Evolutionary conservation across 768 basidiomycete species (phyloP).

Genomic region (Hysterangium stoloniferum): DNA sequence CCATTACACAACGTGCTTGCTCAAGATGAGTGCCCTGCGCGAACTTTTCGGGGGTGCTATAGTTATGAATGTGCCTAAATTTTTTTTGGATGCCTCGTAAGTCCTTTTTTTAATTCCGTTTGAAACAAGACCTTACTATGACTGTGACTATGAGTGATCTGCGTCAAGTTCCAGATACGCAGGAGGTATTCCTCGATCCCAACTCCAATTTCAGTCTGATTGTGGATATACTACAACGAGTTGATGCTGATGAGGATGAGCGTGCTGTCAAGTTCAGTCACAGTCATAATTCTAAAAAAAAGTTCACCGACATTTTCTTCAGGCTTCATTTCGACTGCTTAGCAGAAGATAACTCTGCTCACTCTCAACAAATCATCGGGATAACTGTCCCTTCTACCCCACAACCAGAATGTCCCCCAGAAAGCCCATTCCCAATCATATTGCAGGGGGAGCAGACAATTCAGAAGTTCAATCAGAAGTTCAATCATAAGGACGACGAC

Average conservation of each 20-base stretch:
- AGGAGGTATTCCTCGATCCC: conserved; percentile 83
- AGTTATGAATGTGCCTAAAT: conserved; percentile 41
- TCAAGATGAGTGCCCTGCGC: conserved; percentile 21
- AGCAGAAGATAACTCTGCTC: conserved; percentile 84
- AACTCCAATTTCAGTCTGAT: conserved; percentile 67
- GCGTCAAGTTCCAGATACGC: conserved; percentile 89
- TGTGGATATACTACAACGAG: conserved; percentile 75
- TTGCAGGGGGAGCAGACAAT: conserved; percentile 67
- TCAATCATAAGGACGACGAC: conserved; percentile 53
- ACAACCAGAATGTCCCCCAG: conserved; percentile 35
- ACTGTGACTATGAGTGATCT: conserved; percentile 33
- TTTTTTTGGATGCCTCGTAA: conserved; percentile 82
- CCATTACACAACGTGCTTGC: neutral
- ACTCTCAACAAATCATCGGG: conserved; percentile 36
- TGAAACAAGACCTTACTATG: neutral
- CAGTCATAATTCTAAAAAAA: neutral
- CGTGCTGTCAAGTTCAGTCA: conserved; percentile 52
- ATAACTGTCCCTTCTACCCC: conserved; percentile 27
- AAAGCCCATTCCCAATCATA: conserved; percentile 50
- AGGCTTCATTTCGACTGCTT: conserved; percentile 90
- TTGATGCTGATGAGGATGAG: conserved; percentile 47
- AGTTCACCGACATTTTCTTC: conserved; percentile 15
- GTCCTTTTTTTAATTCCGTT: conserved; percentile 22
- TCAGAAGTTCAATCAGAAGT: conserved; percentile 67
- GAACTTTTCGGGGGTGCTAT: conserved; percentile 88